phyloP scores from a whole-genome alignment of 1,284 basidiomycete genomes.

The Ceratobasidium sp. region DNA sequence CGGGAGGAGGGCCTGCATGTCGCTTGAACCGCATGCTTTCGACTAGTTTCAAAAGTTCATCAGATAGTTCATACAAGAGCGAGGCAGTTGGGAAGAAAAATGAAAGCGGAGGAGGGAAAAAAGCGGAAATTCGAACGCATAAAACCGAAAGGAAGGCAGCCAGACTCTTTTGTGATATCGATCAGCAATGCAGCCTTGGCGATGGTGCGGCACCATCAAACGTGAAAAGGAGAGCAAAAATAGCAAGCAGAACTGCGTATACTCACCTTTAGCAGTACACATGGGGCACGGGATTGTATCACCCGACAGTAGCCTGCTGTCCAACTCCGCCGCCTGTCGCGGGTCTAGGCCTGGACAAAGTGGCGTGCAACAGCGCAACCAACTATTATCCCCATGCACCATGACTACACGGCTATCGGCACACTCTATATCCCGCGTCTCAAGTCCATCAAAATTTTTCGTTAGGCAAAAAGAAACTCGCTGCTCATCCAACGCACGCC shows the following conservation, averaged over 20 bases:
- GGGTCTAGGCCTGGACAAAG: neutral
- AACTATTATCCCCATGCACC: slow-evolving; percentile 5
- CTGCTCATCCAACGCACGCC: neutral
- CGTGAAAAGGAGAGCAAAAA: no score
- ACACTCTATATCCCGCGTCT: neutral
- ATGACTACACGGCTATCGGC: neutral
- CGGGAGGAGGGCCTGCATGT: neutral
- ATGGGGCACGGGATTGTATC: no score
- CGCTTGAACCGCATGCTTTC: neutral
- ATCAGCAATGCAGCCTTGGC: neutral
- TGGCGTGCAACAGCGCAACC: neutral
- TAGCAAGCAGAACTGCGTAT: no score
- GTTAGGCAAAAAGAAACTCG: slow-evolving; percentile 1
- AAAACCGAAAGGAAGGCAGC: no score
- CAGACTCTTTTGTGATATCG: neutral
- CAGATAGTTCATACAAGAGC: no score
- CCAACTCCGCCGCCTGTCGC: no score
- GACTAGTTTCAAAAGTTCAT: neutral
- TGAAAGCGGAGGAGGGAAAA: neutral
- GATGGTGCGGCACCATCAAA: no score
- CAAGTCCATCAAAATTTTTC: neutral
- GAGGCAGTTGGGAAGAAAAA: neutral
- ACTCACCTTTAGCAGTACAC: no score
- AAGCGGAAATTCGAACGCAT: neutral
- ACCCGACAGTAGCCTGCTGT: no score